Evolutionary conservation across 192 early-diverging fungal genomes (phyloP), one percentile per base, ranked within the genome.

Genomic region (Coemansia sp.): DNA sequence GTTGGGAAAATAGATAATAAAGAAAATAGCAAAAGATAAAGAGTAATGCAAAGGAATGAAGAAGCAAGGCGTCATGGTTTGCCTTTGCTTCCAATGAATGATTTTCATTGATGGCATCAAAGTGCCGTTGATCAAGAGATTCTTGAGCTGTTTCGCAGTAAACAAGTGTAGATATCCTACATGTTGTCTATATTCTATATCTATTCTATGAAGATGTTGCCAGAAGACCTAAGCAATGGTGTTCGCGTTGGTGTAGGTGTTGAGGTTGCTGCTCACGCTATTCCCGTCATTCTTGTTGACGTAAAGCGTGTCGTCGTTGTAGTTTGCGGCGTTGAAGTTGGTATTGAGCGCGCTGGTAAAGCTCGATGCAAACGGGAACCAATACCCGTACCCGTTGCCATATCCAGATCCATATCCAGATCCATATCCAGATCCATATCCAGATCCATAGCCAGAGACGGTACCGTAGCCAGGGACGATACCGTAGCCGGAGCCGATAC

Each of bases 291-390:
- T 41, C 16, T 46, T 46, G 44, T 62, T 62, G 39, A 30, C 43
- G 43, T 62, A 62, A 15, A 62, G 61, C 8, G 61, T 62, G 44
- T 62, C 23, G 14, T 62, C 61, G 23, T 62, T 62, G 44, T 14
- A 62, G 43, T 62, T 41, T n/a, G 61, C 61, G 1, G 41, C 39
- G 44, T 62, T 62, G 23, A 14, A 26, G 45, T 62, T 62, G 38
- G 41, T 34, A 41, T 63, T 63, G 30, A 63, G 33, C 8, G 43
- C 48, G 15, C 34, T 63, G 45, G 52, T 55, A 55, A 55, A 55
- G 23, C 24, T 30, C 24, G 52, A 55, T 10, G 26, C 52, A 55
- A 2, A 55, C 9, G 52, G 52, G 52, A 55, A 55, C 0, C 26
- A 10, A 26, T 15, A 55, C 9, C 52, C 15, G 15, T 33, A 23